Conservation (phyloP, 2,329 filamentous ascomycete species). For the Hypoxylon sp. region DNA sequence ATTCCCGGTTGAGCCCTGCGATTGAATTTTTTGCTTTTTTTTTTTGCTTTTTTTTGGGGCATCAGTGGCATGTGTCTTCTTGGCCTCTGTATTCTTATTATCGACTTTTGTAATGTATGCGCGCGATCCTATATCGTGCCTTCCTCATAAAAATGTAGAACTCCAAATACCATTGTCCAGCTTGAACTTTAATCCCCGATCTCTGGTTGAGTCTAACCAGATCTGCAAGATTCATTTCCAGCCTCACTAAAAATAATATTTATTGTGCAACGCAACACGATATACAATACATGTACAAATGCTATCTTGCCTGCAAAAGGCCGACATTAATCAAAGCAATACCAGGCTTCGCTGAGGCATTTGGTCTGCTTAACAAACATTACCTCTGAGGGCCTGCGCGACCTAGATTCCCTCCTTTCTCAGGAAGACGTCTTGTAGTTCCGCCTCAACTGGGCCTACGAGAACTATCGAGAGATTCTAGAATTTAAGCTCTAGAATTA, state of each 20-base stretch:
- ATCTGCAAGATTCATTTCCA: neutral
- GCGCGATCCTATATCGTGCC: neutral
- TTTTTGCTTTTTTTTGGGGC: neutral
- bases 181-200: neutral
- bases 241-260: no score
- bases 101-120: neutral
- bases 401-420: neutral
- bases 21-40: neutral
- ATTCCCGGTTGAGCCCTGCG: constrained; percentile 47
- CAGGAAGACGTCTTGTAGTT: neutral
- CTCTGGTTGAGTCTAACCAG: neutral
- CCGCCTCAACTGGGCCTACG: neutral
- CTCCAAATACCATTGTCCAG: neutral
- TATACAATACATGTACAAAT: no score
- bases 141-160: neutral
- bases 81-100: neutral
- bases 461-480: neutral
- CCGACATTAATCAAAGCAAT: no score
- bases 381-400: no score
- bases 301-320: no score
- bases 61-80: neutral
- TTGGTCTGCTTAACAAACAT: no score
- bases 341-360: no score
- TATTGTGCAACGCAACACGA: no score
- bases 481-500: neutral